These are phyloP conservation scores for Lentinula guzmanii DNA, from an alignment of 768 basidiomycete genomes.

Conservation along the genomic window DNA sequence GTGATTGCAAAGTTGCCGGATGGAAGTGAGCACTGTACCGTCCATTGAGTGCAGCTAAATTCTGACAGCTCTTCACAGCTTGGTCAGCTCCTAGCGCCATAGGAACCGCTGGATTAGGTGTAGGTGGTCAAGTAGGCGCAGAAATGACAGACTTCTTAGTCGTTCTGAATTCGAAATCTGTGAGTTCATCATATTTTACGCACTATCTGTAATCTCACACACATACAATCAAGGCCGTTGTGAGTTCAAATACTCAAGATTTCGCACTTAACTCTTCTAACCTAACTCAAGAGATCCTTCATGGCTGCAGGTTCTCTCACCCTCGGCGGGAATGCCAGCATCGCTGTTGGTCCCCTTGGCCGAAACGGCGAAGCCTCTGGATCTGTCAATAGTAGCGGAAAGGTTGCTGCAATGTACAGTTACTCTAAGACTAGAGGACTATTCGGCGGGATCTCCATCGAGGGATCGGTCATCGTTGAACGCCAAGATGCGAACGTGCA, in stretches of 20 bases:
- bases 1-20: constrained; percentile 82
- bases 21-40: constrained; percentile 54
- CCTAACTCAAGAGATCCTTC: constrained; percentile 57
- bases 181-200: constrained; percentile 27
- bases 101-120: constrained; percentile 84
- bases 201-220: constrained; percentile 8
- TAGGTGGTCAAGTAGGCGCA: constrained; percentile 74
- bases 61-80: constrained; percentile 30
- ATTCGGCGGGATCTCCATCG: constrained; percentile 86
- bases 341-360: constrained; percentile 88
- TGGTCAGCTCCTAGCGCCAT: constrained; percentile 97
- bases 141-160: constrained; percentile 91
- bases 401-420: constrained; percentile 91
- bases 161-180: constrained; percentile 78
- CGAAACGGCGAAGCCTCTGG: constrained; percentile 91
- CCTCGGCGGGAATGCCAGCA: constrained; percentile 84
- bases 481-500: constrained; percentile 87
- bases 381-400: constrained; percentile 76
- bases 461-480: constrained; percentile 90
- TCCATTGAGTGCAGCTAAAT: background rate
- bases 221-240: constrained; percentile 46
- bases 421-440: constrained; percentile 91
- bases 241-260: constrained; percentile 28
- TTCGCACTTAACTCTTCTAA: background rate
- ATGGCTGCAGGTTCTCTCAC: constrained; percentile 93